phyloP scores from a whole-genome alignment of 495 filamentous ascomycete genomes.

The Penicillium canescens region DNA sequence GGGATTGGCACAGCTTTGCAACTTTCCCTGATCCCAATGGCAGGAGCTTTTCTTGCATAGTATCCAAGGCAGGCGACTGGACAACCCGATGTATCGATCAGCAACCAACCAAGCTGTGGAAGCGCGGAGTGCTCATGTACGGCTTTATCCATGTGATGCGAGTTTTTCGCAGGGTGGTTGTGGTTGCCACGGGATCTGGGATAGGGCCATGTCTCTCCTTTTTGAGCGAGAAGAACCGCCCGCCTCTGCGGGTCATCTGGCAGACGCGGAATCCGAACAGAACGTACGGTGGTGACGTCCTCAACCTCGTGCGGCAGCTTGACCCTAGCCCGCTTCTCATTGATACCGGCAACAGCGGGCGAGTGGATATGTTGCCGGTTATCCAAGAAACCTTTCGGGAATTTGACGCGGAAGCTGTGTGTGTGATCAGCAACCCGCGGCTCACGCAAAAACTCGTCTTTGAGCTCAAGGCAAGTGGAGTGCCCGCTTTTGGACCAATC shows the following conservation, averaged over 20 bases:
- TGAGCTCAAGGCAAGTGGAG: constrained; percentile 66
- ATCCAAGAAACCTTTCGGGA: constrained; percentile 57
- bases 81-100: constrained; percentile 63
- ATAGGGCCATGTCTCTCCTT: constrained; percentile 65
- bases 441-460: constrained; percentile 72
- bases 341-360: constrained; percentile 50
- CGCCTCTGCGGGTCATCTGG: constrained; percentile 59
- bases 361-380: constrained; percentile 56
- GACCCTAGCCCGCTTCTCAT: constrained; percentile 57
- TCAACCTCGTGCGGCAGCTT: constrained; percentile 47
- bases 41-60: constrained; percentile 61
- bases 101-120: constrained; percentile 52
- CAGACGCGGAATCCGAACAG: constrained; percentile 51
- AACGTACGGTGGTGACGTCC: constrained; percentile 54
- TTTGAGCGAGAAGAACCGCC: constrained; percentile 46
- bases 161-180: constrained; percentile 65
- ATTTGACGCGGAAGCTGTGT: constrained; percentile 67
- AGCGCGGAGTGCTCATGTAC: constrained; percentile 54
- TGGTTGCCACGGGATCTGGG: constrained; percentile 82
- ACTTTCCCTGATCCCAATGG: constrained; percentile 55
- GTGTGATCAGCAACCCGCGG: constrained; percentile 74
- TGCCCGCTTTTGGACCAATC: constrained; percentile 76
- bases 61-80: constrained; percentile 85
- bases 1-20: constrained; percentile 85
- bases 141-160: constrained; percentile 73